Percentiles rank a stretch among this genome's conserved stretches.
phyloP scores from a whole-genome alignment of 371 early-diverging fungal genomes.

The Entomophthora muscae region DNA sequence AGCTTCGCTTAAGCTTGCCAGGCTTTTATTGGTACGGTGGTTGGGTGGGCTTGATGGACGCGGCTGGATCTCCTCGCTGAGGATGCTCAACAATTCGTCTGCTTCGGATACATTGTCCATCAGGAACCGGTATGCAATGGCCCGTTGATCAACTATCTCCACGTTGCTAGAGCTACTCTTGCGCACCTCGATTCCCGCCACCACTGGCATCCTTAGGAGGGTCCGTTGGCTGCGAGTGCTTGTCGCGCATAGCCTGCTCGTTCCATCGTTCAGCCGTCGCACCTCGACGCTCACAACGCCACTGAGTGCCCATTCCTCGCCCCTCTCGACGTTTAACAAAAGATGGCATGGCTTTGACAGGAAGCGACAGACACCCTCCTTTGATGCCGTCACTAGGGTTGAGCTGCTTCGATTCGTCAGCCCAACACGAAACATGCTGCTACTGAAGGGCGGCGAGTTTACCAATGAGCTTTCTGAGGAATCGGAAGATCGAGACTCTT shows the following conservation, averaged over 20 bases:
- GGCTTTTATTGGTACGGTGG: background rate
- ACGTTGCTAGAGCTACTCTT: background rate
- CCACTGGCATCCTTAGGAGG: background rate
- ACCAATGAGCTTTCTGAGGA: too few relatives aligned
- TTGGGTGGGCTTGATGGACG: background rate
- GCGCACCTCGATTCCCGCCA: background rate
- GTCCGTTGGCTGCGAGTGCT: background rate
- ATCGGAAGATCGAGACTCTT: too few relatives aligned
- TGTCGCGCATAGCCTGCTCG: background rate
- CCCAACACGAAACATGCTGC: too few relatives aligned
- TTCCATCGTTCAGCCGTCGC: background rate
- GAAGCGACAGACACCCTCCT: background rate
- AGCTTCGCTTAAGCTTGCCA: background rate
- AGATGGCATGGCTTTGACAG: background rate
- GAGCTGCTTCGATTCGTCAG: background rate
- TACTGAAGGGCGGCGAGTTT: too few relatives aligned
- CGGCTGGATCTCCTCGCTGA: background rate
- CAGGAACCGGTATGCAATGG: background rate
- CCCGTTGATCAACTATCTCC: background rate
- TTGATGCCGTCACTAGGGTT: background rate
- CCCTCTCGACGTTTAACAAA: background rate
- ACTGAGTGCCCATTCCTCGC: background rate
- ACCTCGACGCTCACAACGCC: background rate
- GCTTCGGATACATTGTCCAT: background rate
- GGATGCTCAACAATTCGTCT: background rate